Base-by-base conservation (phyloP, 768 basidiomycete genomes). In the Panus rudis region DNA sequence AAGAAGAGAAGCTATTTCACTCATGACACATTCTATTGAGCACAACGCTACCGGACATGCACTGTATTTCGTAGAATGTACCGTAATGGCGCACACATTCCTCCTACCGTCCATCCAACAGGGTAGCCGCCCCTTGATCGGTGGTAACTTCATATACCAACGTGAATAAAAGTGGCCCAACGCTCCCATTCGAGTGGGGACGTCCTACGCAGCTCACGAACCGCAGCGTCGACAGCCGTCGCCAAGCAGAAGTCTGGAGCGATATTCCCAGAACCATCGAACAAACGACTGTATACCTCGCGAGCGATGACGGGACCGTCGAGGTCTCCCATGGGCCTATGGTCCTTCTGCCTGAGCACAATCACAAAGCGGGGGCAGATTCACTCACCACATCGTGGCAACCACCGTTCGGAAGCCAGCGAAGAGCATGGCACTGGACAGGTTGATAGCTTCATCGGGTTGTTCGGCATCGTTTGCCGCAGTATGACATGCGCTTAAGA, bases 401-500 rank as follows among this genome's bases (percentile, higher is more conserved):
- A 51, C 30, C 4, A 45, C 43, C 12, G 48, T 41, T 11, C 25
- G 21, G 44, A 45, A 51, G 3, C 50, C 50, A 14, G 48, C 25
- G 23, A 49, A 43, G 13, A 45, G 48, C 48, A 51, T 49, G 13
- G 32, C 20, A 12, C 25, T 25, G 10, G 40, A 23, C 6, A 41
- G 40, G 20, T 41, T 20, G 7, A 41, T 12, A 23, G 40, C 28
- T 28, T 41, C 26, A 21, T 41, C 19, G 6, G 40, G 31, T 13
- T 19, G 46, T 23, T 19, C 19, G 10, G 17, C 13, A 32, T 37
- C 43, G 20, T 33, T 10, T 19, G 28, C 13, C 3, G 47, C 51
- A 13, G 52, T 52, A 22, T 54, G 41, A 40, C 52, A 54, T 12
- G 52, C 52, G 5, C 48, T 54, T 14, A 54, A 51, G 26, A 49